Evolutionary conservation across 164 flowering plant species (phyloP).

Genomic region (Liriodendron chinense): DNA sequence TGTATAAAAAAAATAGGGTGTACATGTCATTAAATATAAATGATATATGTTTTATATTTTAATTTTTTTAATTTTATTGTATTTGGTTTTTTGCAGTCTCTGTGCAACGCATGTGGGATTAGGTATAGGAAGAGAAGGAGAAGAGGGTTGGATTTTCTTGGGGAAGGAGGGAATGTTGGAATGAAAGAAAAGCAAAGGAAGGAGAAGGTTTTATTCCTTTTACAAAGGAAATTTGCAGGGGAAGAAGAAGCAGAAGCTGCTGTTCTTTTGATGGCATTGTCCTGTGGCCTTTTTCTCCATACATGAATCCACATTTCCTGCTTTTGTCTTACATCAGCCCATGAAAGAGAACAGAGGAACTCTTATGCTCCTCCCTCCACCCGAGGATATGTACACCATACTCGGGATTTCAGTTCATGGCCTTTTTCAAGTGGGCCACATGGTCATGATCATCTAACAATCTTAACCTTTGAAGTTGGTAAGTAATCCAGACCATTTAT

Average conservation of each 20-base stretch:
- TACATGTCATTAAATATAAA: too few relatives aligned
- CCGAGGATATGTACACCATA: background rate
- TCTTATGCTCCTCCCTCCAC: background rate
- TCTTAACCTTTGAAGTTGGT: too few relatives aligned
- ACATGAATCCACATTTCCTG: background rate
- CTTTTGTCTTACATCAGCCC: background rate
- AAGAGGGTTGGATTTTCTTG: slow-evolving; percentile 28
- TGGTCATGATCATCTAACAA: too few relatives aligned
- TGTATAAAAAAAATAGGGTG: too few relatives aligned
- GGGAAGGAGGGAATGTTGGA: slow-evolving; percentile 33
- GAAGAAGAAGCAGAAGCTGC: slow-evolving; percentile 75
- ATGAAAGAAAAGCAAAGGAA: slow-evolving; percentile 42
- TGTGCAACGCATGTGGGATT: slow-evolving; percentile 95
- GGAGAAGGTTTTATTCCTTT: slow-evolving; percentile 24
- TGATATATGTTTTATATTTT: background rate
- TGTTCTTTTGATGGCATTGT: slow-evolving; percentile 63
- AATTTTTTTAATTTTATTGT: background rate
- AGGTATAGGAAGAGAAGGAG: slow-evolving; percentile 71
- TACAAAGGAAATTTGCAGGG: slow-evolving; percentile 9
- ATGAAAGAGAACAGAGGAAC: background rate
- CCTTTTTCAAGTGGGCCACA: too few relatives aligned
- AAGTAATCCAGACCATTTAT: too few relatives aligned
- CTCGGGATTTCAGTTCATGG: background rate
- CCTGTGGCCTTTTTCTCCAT: slow-evolving; percentile 45
- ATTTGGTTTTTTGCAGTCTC: slow-evolving; percentile 42